A percentile compares a stretch with the other conserved stretches of the same genome.
phyloP scores from a whole-genome alignment of 345 rosid genomes.

The Hirschfeldia incana region DNA sequence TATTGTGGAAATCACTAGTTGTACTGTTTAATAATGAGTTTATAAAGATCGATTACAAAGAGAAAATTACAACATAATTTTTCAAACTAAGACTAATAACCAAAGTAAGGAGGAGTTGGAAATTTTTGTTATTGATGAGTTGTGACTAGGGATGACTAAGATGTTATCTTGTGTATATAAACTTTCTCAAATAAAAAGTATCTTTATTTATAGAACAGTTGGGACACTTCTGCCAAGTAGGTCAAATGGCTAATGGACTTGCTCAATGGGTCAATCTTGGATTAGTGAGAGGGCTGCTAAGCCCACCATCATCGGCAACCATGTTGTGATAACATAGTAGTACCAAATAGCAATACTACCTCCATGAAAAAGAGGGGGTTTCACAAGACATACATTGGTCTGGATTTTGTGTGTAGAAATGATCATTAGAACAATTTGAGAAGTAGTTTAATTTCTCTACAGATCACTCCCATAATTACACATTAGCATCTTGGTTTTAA shows the following conservation, averaged over 20 bases:
- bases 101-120: background rate
- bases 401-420: background rate
- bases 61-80: too few relatives aligned
- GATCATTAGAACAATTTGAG: background rate
- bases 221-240: too few relatives aligned
- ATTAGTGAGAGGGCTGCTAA: too few relatives aligned
- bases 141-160: background rate
- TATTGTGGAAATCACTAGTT: background rate
- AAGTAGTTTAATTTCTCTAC: background rate
- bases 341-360: background rate
- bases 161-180: too few relatives aligned
- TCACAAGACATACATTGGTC: background rate
- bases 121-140: background rate
- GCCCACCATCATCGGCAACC: background rate
- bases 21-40: background rate
- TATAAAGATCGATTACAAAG: background rate
- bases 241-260: too few relatives aligned
- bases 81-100: background rate
- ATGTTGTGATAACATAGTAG: background rate
- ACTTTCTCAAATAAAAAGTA: too few relatives aligned
- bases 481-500: background rate
- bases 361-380: background rate
- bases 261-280: too few relatives aligned
- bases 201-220: too few relatives aligned
- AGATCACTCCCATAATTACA: slow-evolving; percentile 3